Evolutionary conservation across 1,284 basidiomycete species (phyloP), one percentile per base, ranked within the genome.

Genomic region (Melampsora larici-populina): DNA sequence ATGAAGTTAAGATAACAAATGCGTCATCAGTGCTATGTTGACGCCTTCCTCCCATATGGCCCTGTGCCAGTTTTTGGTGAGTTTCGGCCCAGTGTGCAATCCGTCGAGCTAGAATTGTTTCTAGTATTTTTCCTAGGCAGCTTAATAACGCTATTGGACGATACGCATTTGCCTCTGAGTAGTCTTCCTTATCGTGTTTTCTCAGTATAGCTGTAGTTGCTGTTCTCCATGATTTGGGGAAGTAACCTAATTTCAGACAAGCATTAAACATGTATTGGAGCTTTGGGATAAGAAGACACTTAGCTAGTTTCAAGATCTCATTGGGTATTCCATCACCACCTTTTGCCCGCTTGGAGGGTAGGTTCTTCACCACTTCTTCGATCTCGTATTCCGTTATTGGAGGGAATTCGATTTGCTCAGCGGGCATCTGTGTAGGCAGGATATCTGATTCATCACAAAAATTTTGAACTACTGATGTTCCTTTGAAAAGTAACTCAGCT

Each of bases 111-210:
- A 74, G 4, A 3, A 74, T 3, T 2, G n/a, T 31, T 51, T 74
- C 63, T 13, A 74, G 65, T 18, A 66, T 48, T n/a, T 74, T 74
- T 31, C 71, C 71, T 31, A 74, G 15, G 17, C 26, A 48, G 17
- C 40, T 65, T 21, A 74, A 26, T 2, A 74, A 33, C 2, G 71
- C 46, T 5, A 73, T 73, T 31, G 70, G 70, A 43, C 70, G 15
- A n/a, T n/a, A n/a, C n/a, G n/a, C n/a, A n/a, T n/a, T n/a, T n/a
- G n/a, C n/a, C n/a, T n/a, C n/a, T n/a, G 70, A 18, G 36, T 73
- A 73, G 11, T 33, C 36, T 3, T 63, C 58, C 46, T 64, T 63
- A 43, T 33, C n/a, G 7, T 26, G 6, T 48, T 73, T 73, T 5
- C n/a, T 8, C 9, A 73, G 11, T 29, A 73, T 73, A 17, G 26